Evolutionary conservation across 2,329 filamentous ascomycete species (phyloP), one percentile per base, ranked within the genome.

Genomic region (Apiospora sp.): DNA sequence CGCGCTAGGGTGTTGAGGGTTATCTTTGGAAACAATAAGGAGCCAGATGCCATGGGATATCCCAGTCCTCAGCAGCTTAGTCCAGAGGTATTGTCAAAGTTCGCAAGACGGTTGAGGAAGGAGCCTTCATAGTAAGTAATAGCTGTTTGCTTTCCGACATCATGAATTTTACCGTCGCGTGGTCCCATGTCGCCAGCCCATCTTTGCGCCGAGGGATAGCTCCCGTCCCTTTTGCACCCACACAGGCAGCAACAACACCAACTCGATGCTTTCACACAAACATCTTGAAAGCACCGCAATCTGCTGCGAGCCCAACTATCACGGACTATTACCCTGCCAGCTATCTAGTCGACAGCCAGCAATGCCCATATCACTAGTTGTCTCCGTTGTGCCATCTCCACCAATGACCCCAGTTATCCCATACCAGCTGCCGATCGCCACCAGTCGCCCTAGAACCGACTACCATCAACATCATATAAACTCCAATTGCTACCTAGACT

Each of bases 31-130:
- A 41, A 24, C 54, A 64, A 64, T 19, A n/a, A 41, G 34, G 58
- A 64, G 58, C 58, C 58, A 64, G 58, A 64, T 64, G 58, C 58
- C 58, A 64, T 64, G 58, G 58, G 58, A 64, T 64, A 64, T 64
- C 58, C 58, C 58, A 64, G 58, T 41, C 58, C 58, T 37, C 30
- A 64, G 19, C 58, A 64, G 58, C 58, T 64, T 64, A 64, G 58
- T 64, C 58, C 58, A 64, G 34, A 64, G 58, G 58, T 64, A 64
- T 64, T 13, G 34, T 64, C 58, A 12, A 64, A 61, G 34, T 41
- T 64, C 58, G 34, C 34, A 64, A 61, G 54, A 61, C 30, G 54
- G 54, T 37, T 61, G 54, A 61, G 30, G 54, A 16, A 37, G 54
- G 30, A 37, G 54, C 16, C 30, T 61, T 61, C 54, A 37, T 37